Conservation (phyloP, 805 yeast species). For the Tetrapisispora namnaoensis region DNA sequence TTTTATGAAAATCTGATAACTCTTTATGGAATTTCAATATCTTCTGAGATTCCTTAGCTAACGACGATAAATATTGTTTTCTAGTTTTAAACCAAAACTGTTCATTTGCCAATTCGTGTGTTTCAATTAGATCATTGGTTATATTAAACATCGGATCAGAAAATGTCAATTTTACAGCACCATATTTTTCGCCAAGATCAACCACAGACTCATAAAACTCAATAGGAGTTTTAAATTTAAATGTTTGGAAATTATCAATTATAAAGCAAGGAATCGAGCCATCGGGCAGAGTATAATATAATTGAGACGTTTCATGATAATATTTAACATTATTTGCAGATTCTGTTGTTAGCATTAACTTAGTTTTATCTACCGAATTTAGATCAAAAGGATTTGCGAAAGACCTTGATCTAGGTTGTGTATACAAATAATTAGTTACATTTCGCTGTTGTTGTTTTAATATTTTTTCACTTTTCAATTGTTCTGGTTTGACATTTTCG, state of each 20-base stretch:
- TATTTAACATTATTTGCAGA: constrained; percentile 1
- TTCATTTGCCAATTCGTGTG: constrained; percentile 10
- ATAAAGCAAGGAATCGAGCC: constrained; percentile 20
- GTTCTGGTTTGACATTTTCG: neutral
- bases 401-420: constrained; percentile 11
- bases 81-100: constrained; percentile 20
- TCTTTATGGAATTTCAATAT: constrained; percentile 40
- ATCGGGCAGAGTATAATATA: constrained; percentile 10
- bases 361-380: constrained; percentile 5
- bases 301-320: constrained; percentile 12
- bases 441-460: neutral
- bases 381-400: constrained; percentile 10
- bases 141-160: neutral
- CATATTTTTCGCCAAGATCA: constrained; percentile 19
- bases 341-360: neutral
- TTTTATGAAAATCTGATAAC: constrained; percentile 36
- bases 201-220: constrained; percentile 15
- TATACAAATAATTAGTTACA: constrained; percentile 4
- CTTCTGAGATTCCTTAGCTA: constrained; percentile 30
- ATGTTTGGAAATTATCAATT: constrained; percentile 4
- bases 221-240: constrained; percentile 11
- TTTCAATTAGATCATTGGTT: constrained; percentile 4
- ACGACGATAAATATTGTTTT: constrained; percentile 24
- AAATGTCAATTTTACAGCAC: constrained; percentile 16
- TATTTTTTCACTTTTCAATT: neutral